Evolutionary conservation across 225 moss, liverwort and hornwort genomes (phyloP).

Genomic region (Climacium dendroides): DNA sequence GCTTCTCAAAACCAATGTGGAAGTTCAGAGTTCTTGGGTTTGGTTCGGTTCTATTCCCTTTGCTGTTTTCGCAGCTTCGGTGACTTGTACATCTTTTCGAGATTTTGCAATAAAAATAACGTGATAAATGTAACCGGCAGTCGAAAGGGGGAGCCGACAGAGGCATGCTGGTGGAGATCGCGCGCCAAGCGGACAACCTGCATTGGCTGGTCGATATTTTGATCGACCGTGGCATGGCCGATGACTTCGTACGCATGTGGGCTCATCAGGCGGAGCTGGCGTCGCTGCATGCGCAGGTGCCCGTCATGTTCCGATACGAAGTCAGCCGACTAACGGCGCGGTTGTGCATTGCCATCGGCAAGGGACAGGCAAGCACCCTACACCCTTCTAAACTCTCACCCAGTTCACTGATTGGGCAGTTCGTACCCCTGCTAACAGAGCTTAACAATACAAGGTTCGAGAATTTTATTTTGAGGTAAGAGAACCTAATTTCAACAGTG

Average conservation of each 20-base stretch:
- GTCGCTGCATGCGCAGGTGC: slow-evolving; percentile 60
- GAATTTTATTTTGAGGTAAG: background rate
- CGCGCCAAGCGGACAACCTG: slow-evolving; percentile 75
- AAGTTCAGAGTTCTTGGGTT: background rate
- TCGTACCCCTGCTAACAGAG: no score
- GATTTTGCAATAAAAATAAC: background rate
- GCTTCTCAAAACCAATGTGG: background rate
- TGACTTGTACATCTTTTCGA: background rate
- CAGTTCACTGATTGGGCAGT: background rate
- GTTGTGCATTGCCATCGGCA: slow-evolving; percentile 75
- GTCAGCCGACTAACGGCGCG: slow-evolving; percentile 83
- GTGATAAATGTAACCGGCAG: background rate
- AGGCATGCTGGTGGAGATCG: slow-evolving; percentile 46
- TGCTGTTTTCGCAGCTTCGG: no score
- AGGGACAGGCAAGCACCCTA: slow-evolving; percentile 43
- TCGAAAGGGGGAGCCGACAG: slow-evolving; percentile 53
- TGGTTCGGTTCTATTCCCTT: background rate
- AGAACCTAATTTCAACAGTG: no score
- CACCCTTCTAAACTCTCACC: no score
- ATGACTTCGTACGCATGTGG: slow-evolving; percentile 73
- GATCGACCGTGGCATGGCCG: slow-evolving; percentile 62
- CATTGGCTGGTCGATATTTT: slow-evolving; percentile 80
- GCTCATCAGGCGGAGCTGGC: slow-evolving; percentile 81
- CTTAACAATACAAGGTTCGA: no score
- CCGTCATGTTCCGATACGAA: slow-evolving; percentile 88